These are phyloP conservation scores for Zychaea mexicana DNA, from an alignment of 371 early-diverging fungal genomes.

Conservation along the genomic window DNA sequence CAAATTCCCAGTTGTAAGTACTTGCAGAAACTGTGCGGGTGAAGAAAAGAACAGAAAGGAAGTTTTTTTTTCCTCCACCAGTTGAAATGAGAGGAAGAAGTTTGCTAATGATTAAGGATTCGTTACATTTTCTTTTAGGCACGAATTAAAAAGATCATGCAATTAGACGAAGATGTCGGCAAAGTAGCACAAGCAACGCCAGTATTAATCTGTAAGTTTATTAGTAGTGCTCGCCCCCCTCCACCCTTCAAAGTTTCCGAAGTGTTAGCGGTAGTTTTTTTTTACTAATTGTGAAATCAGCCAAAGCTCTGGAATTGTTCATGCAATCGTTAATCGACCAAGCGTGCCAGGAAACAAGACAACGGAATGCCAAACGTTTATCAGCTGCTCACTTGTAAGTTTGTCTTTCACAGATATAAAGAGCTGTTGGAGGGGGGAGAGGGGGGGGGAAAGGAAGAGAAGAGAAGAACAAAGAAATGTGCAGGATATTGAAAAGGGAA, in stretches of 20 bases:
- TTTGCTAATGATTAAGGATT: slow-evolving; percentile 2
- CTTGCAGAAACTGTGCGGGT: too few species aligned
- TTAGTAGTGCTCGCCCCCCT: too few species aligned
- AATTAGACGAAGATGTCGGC: slow-evolving; percentile 99
- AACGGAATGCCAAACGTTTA: slow-evolving; percentile 80
- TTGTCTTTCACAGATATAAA: not conserved
- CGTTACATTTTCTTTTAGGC: slow-evolving; percentile 64
- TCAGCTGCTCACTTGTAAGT: slow-evolving; percentile 84
- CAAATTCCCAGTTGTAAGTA: slow-evolving; percentile 84
- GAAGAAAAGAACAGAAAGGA: too few species aligned
- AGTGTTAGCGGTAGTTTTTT: slow-evolving; percentile 1
- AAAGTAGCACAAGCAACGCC: slow-evolving; percentile 99
- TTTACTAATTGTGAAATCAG: slow-evolving; percentile 35
- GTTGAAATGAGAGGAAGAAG: not conserved
- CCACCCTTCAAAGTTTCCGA: slow-evolving; percentile 4
- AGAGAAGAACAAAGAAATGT: too few species aligned
- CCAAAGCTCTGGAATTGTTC: slow-evolving; percentile 93
- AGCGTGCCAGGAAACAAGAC: slow-evolving; percentile 81
- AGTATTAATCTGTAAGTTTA: slow-evolving; percentile 88
- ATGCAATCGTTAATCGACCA: slow-evolving; percentile 91
- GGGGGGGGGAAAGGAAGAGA: too few species aligned
- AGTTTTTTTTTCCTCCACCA: too few species aligned
- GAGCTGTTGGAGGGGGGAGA: too few species aligned
- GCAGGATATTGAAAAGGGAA: not conserved
- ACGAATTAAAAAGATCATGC: slow-evolving; percentile 99